Percentiles rank a stretch among this genome's conserved stretches.
These are phyloP conservation scores for Metschnikowia vanudenii DNA, from an alignment of 805 yeast species.

Conservation along the genomic window DNA sequence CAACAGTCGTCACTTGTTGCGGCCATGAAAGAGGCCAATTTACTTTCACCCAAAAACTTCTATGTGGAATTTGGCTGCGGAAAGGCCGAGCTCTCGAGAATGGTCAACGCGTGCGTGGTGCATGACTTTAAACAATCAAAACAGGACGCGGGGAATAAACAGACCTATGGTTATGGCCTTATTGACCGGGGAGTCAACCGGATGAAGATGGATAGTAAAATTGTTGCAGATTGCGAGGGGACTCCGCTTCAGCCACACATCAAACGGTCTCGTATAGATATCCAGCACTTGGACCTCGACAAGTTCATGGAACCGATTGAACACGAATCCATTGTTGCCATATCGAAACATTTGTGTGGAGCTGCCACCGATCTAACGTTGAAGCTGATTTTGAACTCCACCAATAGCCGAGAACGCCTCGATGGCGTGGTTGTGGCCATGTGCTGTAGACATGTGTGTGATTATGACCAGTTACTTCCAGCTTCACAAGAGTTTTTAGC, in stretches of 20 bases:
- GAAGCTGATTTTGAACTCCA: constrained; percentile 51
- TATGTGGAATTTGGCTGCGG: constrained; percentile 90
- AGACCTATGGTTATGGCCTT: constrained; percentile 48
- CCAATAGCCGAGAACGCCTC: constrained; percentile 22
- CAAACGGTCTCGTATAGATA: constrained; percentile 66
- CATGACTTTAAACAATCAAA: constrained; percentile 16
- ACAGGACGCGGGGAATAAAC: neutral
- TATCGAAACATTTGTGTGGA: constrained; percentile 90
- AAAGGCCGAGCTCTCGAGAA: constrained; percentile 77
- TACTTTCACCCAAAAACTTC: constrained; percentile 37
- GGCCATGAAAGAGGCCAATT: constrained; percentile 45
- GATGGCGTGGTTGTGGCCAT: constrained; percentile 77
- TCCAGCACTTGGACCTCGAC: constrained; percentile 66
- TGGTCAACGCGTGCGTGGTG: constrained; percentile 43
- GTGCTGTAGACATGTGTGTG: constrained; percentile 90
- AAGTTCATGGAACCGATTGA: constrained; percentile 34
- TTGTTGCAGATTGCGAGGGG: constrained; percentile 50
- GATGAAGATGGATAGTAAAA: constrained; percentile 73
- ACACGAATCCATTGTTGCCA: constrained; percentile 46
- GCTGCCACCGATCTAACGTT: constrained; percentile 89
- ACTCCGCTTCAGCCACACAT: constrained; percentile 29
- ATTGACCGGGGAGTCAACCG: constrained; percentile 77
- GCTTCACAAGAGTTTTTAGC: constrained; percentile 43
- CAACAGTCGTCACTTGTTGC: constrained; percentile 84
- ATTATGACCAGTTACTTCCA: constrained; percentile 52